A percentile compares a stretch with the other conserved stretches of the same genome.
These are phyloP conservation scores for Fusarium denticulatum DNA, from an alignment of 2,329 filamentous ascomycete genomes.

Conservation along the genomic window DNA sequence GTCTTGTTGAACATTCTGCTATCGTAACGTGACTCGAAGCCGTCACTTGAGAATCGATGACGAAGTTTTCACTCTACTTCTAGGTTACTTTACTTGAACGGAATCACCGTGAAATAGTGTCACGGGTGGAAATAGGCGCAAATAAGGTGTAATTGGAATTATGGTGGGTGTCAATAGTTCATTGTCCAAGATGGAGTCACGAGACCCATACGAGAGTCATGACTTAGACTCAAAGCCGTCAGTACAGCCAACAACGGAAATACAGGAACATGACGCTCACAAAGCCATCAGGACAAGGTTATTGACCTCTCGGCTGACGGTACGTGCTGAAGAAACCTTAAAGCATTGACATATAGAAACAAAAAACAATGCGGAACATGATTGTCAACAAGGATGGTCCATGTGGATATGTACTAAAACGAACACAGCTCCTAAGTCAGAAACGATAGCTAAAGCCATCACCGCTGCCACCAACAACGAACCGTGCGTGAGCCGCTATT, in stretches of 20 bases:
- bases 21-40: not conserved
- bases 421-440: not conserved
- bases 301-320: not conserved
- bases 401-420: constrained; percentile 12
- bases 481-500: constrained; percentile 15
- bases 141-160: not conserved
- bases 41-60: not conserved
- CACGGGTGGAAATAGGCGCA: not conserved
- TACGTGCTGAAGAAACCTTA: not conserved
- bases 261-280: not conserved
- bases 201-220: not conserved
- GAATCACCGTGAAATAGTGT: not conserved
- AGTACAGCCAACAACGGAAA: not conserved
- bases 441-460: constrained; percentile 23
- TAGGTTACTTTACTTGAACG: not conserved
- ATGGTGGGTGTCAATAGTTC: not conserved
- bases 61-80: too few relatives aligned
- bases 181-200: not conserved
- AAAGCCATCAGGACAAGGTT: not conserved
- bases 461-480: constrained; percentile 19
- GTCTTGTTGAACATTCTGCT: not conserved
- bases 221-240: not conserved
- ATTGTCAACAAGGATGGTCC: constrained; percentile 7
- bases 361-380: not conserved
- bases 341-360: constrained; percentile 1